Conservation (phyloP, 768 basidiomycete species). For the Podaxis pistillaris region DNA sequence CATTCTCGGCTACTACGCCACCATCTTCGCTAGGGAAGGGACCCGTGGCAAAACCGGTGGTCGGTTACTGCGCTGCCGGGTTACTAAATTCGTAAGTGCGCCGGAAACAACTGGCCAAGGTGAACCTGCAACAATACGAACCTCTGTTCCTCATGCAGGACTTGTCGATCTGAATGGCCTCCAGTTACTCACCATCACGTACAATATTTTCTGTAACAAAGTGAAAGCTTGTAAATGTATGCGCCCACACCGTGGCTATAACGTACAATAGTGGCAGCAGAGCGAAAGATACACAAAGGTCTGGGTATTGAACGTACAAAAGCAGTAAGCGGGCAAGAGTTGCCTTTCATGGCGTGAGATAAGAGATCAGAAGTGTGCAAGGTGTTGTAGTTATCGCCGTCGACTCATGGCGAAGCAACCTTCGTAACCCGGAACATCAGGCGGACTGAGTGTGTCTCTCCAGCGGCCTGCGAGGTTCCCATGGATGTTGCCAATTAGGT, state of each 20-base stretch:
- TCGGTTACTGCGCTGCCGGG: not conserved
- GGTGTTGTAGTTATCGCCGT: constrained; percentile 37
- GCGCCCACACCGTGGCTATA: not conserved
- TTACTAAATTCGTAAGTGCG: not conserved
- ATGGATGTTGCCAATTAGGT: constrained; percentile 66
- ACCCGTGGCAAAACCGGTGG: not conserved
- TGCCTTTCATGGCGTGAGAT: not conserved
- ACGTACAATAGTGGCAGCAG: not conserved
- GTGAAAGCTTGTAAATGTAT: not conserved
- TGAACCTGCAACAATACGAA: not conserved
- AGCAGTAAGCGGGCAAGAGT: not conserved
- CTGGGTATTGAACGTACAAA: not conserved
- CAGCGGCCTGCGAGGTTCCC: constrained; percentile 82
- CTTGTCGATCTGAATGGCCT: too few species aligned
- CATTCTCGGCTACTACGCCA: not conserved
- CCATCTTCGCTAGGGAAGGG: not conserved
- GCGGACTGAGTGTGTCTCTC: constrained; percentile 77
- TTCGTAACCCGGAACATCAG: constrained; percentile 71
- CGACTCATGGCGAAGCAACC: constrained; percentile 80
- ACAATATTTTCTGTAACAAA: too few species aligned
- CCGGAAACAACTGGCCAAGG: not conserved
- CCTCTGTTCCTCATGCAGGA: too few species aligned
- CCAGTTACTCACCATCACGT: too few species aligned
- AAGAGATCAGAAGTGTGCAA: not conserved
- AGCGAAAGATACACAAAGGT: not conserved